Evolutionary conservation across 2,329 filamentous ascomycete species (phyloP), one percentile per base, ranked within the genome.

Genomic region (Orbilia quercus): DNA sequence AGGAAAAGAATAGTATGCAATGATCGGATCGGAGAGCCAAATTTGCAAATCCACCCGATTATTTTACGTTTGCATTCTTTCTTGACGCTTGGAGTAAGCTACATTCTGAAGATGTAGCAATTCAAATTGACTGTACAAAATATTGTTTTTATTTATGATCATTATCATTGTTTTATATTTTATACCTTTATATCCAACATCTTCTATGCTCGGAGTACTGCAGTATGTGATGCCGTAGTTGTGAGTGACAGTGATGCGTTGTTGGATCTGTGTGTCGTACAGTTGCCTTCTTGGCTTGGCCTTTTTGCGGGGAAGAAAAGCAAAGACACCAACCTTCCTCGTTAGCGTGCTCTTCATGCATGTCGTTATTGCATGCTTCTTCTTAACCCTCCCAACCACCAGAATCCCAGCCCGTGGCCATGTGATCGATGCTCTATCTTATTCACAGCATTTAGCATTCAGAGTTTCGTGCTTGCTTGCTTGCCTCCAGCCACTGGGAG

Each of bases 301-400:
- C 53, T 63, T 70, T 70, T 70, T 71, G 66, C 66, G 66, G 66
- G 66, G 66, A 71, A 71, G 60, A 64, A 57, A 70, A 70, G 65
- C 60, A 70, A 70, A 63, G 40, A 16, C n/a, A 44, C 42, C 23
- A 20, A 25, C 54, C 54, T 44, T 28, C 38, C 38, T 28, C n/a
- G n/a, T n/a, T 45, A 20, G 18, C 18, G 28, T 18, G 22, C 20
- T 44, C 3, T n/a, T 38, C 18, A 54, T 44, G 51, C 34, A 42
- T 42, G 53, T 57, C 53, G 53, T 57, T 54, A 40, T 54, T 36
- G 28, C 23, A 6, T 16, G n/a, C n/a, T n/a, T 1, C 20, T 1
- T 28, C 48, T n/a, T n/a, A n/a, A 18, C 7, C 28, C 25, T 16
- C 11, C 11, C 50, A 54, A 22, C 34, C 12, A 31, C 20, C 9